phyloP scores from a whole-genome alignment of 306 rosid genomes.

The Macrotyloma uniflorum region DNA sequence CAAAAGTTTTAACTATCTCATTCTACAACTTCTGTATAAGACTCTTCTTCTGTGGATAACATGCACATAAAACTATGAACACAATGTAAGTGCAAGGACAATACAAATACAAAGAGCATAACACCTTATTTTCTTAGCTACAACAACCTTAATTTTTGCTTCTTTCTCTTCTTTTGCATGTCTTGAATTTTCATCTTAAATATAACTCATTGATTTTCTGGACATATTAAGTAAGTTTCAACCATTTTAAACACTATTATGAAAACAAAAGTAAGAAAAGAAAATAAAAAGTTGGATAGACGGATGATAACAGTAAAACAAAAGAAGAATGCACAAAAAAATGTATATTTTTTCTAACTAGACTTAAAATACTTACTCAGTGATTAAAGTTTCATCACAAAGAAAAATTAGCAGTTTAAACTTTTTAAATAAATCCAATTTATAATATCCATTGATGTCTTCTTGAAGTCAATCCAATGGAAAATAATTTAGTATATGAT shows the following conservation, averaged over 20 bases:
- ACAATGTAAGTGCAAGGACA: too few relatives aligned
- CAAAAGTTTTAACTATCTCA: slow-evolving; percentile 50
- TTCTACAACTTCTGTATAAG: slow-evolving; percentile 34
- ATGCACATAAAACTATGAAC: background rate
- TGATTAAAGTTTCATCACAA: slow-evolving; percentile 46
- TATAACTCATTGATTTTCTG: slow-evolving; percentile 41
- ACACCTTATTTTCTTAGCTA: slow-evolving; percentile 50
- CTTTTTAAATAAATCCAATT: too few relatives aligned
- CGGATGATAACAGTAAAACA: background rate
- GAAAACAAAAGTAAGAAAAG: background rate
- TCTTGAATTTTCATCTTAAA: slow-evolving; percentile 32
- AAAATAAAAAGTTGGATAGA: too few relatives aligned
- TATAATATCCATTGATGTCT: too few relatives aligned
- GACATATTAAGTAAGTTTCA: background rate
- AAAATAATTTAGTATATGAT: too few relatives aligned
- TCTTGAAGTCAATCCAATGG: too few relatives aligned
- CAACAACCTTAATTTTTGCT: slow-evolving; percentile 40
- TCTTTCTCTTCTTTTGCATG: slow-evolving; percentile 18
- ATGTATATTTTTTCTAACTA: background rate
- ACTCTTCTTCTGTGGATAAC: slow-evolving; percentile 35
- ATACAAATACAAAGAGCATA: background rate
- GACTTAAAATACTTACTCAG: slow-evolving; percentile 37
- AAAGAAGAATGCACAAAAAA: background rate
- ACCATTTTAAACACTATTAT: background rate
- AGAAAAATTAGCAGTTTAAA: slow-evolving; percentile 44